Base-by-base conservation (phyloP, 1,139 yeast genomes). In the Kodamaea fungicola region DNA sequence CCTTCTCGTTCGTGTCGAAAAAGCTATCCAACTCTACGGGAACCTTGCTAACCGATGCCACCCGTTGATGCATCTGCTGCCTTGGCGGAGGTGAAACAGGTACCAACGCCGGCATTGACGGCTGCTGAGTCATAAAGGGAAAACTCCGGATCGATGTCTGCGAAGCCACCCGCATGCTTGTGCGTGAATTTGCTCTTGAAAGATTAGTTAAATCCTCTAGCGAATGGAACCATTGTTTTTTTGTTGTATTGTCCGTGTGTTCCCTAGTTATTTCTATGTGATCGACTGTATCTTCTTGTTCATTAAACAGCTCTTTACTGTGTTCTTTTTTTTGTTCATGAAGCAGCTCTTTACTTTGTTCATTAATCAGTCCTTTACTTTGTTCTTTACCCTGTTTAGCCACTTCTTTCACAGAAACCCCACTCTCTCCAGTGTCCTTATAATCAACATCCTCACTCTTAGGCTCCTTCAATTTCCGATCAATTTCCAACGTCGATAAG, bases 11-110 rank as follows among this genome's bases (percentile, higher is more conserved):
- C 8, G 24, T 24, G 23, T 35, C 61, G 19, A 71, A 62, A 33
- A 37, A 37, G 21, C 59, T 65, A 24, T 69, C 74, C 47, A 76
- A 58, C 45, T 76, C 81, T 30, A 76, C 66, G 0, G 79, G 78
- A 0, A 61, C 67, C 32, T 34, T 39, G 16, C 30, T 12, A 4
- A 33, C 10, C 7, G 40, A 37, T n/a, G 21, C 21, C 12, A 23
- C 4, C 19, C 30, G 13, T 23, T n/a, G 29, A 27, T 27, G 33
- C 19, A 16, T 4, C 19, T 16, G 19, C 19, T 16, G 19, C 26
- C 12, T 10, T 22, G 27, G 32, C 12, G 9, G 31, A 25, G 28
- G 19, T 12, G 27, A 8, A 3, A 24, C 12, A 23, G 28, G 25
- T 7, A 21, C 28, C 9, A 12, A 8, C 16, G 31, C 31, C 7